These are phyloP conservation scores for Turritis glabra DNA, from an alignment of 345 rosid genomes.

Conservation along the genomic window DNA sequence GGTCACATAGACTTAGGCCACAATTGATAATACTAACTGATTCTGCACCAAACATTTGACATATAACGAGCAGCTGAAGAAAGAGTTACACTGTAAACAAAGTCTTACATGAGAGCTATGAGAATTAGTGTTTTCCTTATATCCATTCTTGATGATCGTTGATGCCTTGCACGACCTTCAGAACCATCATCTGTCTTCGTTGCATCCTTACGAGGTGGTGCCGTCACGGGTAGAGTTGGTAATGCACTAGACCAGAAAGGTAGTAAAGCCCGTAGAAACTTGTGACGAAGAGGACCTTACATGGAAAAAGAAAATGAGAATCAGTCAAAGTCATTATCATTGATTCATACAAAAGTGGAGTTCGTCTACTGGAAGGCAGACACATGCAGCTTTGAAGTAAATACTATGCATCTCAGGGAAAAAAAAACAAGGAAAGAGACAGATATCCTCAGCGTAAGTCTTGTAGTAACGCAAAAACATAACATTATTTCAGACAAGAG, in stretches of 20 bases:
- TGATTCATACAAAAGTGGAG: background rate
- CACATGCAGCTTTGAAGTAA: background rate
- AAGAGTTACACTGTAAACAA: constrained; percentile 1
- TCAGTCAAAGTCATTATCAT: background rate
- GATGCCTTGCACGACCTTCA: constrained; percentile 71
- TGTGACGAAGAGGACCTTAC: constrained; percentile 83
- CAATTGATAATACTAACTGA: background rate
- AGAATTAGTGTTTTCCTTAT: constrained; percentile 83
- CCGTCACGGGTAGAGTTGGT: constrained; percentile 95
- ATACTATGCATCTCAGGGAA: background rate
- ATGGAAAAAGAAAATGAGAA: background rate
- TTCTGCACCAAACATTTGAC: background rate
- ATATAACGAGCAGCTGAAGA: background rate
- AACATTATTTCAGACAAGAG: constrained; percentile 13
- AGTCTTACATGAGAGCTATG: constrained; percentile 85
- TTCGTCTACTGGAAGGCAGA: background rate
- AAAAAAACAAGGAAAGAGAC: background rate
- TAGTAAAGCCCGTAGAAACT: constrained; percentile 88
- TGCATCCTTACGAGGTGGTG: constrained; percentile 82
- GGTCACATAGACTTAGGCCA: background rate
- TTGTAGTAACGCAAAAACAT: background rate
- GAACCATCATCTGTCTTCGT: constrained; percentile 60
- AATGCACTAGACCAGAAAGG: constrained; percentile 99
- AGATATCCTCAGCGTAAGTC: background rate
- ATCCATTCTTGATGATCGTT: constrained; percentile 78